Percentiles rank a stretch among this genome's conserved stretches.
phyloP scores from a whole-genome alignment of 2,329 filamentous ascomycete species.

The Venturia aucupariae region DNA sequence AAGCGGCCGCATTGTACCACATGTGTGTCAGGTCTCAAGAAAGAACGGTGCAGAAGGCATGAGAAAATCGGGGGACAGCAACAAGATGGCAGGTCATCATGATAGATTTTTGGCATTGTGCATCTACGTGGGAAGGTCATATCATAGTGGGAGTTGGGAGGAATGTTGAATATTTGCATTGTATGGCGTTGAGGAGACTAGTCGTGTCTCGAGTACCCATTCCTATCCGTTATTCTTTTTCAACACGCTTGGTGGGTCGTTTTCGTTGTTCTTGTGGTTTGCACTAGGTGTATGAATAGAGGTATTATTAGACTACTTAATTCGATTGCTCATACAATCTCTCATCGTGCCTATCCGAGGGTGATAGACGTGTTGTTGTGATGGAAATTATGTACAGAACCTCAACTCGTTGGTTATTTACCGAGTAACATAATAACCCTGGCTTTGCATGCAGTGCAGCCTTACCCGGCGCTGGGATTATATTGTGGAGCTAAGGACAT shows the following conservation, averaged over 20 bases:
- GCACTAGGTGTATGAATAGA: not conserved
- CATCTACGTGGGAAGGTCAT: not conserved
- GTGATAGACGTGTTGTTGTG: not conserved
- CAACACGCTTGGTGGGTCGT: not conserved
- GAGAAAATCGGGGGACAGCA: not conserved
- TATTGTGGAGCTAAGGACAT: not conserved
- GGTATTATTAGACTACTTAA: not conserved
- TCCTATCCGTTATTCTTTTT: not conserved
- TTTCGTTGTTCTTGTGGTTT: not conserved
- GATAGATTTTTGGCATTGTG: not conserved
- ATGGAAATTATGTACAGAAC: not conserved
- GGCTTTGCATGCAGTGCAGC: not conserved
- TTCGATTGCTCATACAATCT: not conserved
- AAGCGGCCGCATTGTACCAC: not conserved
- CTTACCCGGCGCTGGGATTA: slow-evolving; percentile 1
- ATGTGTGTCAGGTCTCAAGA: not conserved
- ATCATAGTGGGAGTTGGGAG: not conserved
- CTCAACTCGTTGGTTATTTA: not conserved
- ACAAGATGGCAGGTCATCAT: not conserved
- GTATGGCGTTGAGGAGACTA: not conserved
- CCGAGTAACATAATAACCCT: not conserved
- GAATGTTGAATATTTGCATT: not conserved
- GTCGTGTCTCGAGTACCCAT: not conserved
- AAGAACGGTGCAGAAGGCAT: not conserved
- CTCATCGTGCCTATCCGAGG: not conserved